Base-by-base conservation (phyloP, 2,329 filamentous ascomycete species). In the Nemania abortiva region DNA sequence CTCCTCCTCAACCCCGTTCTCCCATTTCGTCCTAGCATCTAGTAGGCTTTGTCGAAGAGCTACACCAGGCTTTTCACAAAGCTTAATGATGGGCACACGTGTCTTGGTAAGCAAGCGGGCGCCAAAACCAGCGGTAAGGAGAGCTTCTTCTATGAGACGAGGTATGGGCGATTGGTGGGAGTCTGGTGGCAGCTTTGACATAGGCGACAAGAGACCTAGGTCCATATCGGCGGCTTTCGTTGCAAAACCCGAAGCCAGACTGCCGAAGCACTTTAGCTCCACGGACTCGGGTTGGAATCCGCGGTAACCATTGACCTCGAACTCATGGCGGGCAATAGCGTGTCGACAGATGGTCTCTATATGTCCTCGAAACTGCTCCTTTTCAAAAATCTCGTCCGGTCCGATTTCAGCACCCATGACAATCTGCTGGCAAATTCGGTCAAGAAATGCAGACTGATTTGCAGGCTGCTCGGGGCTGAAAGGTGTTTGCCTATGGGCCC, bases 161-260 rank as follows among this genome's bases (percentile, higher is more conserved):
- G 93, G 93, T 64, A 96, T 90, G 0, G 86, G 84, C 5, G 89
- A 90, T 37, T 86, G 85, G 18, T 85, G 78, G 15, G 83, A 83
- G 69, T 89, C 85, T 2, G 86, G 84, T 60, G 86, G 83, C 53
- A 86, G 81, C 22, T 80, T 77, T 1, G 91, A 91, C 57, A 85
- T 81, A 3, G 88, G 88, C 1, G 92, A 91, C 5, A 96, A 83
- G 39, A 97, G 86, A 9, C 91, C 92, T 34, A 97, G 87, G 79
- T 98, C 95, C 91, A 97, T 94, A 76, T 97, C 94, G 1, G 94
- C 95, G n/a, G 90, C 89, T 74, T 92, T 92, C 11, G 92, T 94
- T 3, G 93, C 95, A 80, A 97, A 97, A 0, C 94, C 94, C 13
- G 94, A 95, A 22, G 89, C 88, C 55, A 97, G 84, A 77, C 94